Evolutionary conservation across 2,329 filamentous ascomycete genomes (phyloP), one percentile per base, ranked within the genome.

Genomic region (Dothistroma septosporum): DNA sequence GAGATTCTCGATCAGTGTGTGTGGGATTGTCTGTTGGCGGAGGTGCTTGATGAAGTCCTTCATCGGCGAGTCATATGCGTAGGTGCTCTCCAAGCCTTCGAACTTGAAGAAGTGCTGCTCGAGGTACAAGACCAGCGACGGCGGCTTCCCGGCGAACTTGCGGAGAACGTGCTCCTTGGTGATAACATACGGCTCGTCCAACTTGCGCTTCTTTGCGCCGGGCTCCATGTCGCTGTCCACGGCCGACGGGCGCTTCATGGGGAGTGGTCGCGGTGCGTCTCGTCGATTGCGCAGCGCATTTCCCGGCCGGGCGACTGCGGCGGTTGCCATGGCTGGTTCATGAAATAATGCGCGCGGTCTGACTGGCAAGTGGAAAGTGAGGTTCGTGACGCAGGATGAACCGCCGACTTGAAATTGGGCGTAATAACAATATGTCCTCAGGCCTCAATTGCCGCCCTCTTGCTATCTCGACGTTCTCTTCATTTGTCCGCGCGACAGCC

Each of bases 51-150:
- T 80, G 54, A 90, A 80, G 67, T 90, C 77, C 68, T 84, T 86
- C 92, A 97, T 97, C 24, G 94, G 92, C 21, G 92, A 96, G 70
- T 91, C 90, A 76, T 97, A 97, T 5, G 85, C 83, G 69, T 96
- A 97, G 72, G 90, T 93, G 71, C 92, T 90, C 75, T 96, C 92
- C 76, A 97, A 93, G 69, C 92, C 87, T 68, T 97, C 93, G 77
- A 99, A 96, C 60, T 89, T 86, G 73, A 96, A 97, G 76, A 96
- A 88, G 4, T 85, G 91, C 10, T 87, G 83, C 72, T 97, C 87
- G 33, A 99, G 80, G 74, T 97, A 92, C 24, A 99, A 80, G 55
- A 93, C 86, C 24, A 99, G 80, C 4, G 93, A 97, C 0, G 94
- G 92, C 9, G 87, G 85, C 55, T 82, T 82, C 70, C 83, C 85